Conservation (phyloP, 495 filamentous ascomycete species). For the Cenococcum geophilum region DNA sequence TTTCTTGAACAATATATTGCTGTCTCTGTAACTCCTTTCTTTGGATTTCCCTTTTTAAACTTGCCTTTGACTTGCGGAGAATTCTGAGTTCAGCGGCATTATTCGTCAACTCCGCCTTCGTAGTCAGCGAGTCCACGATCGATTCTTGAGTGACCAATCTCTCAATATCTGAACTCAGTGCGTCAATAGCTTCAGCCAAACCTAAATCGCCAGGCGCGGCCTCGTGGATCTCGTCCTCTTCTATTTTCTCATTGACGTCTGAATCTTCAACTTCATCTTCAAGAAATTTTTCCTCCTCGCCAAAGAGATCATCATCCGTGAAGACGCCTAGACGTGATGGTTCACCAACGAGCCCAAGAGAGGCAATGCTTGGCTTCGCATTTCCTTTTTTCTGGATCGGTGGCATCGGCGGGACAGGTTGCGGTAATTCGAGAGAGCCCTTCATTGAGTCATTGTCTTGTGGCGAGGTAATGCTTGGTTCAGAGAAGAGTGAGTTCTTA, state of each 20-base stretch:
- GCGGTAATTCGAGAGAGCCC: slow-evolving; percentile 50
- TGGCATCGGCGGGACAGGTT: slow-evolving; percentile 36
- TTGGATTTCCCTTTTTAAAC: slow-evolving; percentile 82
- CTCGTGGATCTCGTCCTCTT: slow-evolving; percentile 82
- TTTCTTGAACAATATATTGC: slow-evolving; percentile 96
- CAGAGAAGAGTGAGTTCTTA: slow-evolving; percentile 46
- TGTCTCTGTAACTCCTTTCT: slow-evolving; percentile 94
- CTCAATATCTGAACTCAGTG: slow-evolving; percentile 80
- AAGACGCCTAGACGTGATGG: slow-evolving; percentile 82
- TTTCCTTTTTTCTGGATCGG: slow-evolving; percentile 41
- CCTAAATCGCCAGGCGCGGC: slow-evolving; percentile 94
- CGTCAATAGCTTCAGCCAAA: slow-evolving; percentile 83
- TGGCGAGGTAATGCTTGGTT: slow-evolving; percentile 43
- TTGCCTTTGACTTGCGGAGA: slow-evolving; percentile 86
- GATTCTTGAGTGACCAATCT: slow-evolving; percentile 81
- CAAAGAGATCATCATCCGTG: slow-evolving; percentile 85
- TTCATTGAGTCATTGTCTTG: slow-evolving; percentile 47
- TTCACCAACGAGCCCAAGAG: slow-evolving; percentile 78
- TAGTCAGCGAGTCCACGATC: slow-evolving; percentile 82
- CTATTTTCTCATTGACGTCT: slow-evolving; percentile 42
- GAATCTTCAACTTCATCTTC: slow-evolving; percentile 79
- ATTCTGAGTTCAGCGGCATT: slow-evolving; percentile 91
- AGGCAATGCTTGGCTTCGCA: slow-evolving; percentile 79
- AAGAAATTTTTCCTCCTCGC: slow-evolving; percentile 78
- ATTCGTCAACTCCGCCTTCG: slow-evolving; percentile 95